phyloP scores from a whole-genome alignment of 2,329 filamentous ascomycete species.

The Hymenoscyphus linearis region DNA sequence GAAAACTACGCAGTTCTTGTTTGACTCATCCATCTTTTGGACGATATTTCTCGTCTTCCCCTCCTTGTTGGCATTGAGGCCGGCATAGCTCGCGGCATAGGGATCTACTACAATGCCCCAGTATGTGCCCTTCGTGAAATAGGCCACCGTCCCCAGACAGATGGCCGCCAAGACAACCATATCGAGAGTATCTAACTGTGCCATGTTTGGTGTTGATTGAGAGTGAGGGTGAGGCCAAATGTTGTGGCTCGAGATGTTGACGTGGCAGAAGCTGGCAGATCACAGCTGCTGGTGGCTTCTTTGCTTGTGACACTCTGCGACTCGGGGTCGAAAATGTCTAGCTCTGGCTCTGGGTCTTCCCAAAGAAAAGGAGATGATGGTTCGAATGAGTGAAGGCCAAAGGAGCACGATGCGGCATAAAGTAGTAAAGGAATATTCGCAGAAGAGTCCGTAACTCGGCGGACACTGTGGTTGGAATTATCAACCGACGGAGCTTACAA shows the following conservation, averaged over 20 bases:
- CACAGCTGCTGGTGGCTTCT: not conserved
- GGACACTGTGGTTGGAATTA: too few species aligned
- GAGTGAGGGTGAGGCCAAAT: not conserved
- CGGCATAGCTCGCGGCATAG: constrained; percentile 70
- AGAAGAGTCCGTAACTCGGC: not conserved
- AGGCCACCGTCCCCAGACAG: constrained; percentile 81
- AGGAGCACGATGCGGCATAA: not conserved
- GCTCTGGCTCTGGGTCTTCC: too few species aligned
- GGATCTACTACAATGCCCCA: constrained; percentile 88
- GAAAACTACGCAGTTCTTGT: constrained; percentile 97
- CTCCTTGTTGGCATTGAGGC: constrained; percentile 64
- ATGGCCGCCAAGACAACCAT: constrained; percentile 83
- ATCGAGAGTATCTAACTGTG: constrained; percentile 93
- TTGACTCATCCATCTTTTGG: constrained; percentile 91
- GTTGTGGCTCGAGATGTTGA: not conserved
- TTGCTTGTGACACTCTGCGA: not conserved
- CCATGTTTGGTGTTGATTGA: constrained; percentile 60
- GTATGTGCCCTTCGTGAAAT: constrained; percentile 95
- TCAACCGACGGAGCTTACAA: too few species aligned
- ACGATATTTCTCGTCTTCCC: constrained; percentile 88
- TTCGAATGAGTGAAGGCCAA: not conserved
- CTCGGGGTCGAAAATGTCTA: not conserved
- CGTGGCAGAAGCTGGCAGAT: not conserved
- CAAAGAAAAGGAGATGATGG: not conserved
- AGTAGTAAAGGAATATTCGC: not conserved